These are phyloP conservation scores for Lumnitzera racemosa DNA, from an alignment of 345 rosid genomes.

Conservation along the genomic window DNA sequence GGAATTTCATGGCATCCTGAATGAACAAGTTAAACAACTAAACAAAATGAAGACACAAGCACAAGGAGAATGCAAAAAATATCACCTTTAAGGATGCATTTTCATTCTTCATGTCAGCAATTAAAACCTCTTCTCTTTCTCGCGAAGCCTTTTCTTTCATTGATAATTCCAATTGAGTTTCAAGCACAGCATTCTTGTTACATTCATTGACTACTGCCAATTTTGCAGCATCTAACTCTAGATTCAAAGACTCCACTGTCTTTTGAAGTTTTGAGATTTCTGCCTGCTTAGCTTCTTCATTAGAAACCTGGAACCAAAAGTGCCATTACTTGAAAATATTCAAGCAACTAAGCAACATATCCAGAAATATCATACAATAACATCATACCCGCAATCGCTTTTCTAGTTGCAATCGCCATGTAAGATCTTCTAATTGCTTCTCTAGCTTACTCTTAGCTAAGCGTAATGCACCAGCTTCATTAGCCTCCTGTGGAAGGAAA, in stretches of 20 bases:
- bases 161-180: conserved; percentile 69
- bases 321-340: not conserved
- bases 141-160: conserved; percentile 66
- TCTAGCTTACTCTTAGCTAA: conserved; percentile 92
- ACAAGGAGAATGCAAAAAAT: not conserved
- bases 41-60: not conserved
- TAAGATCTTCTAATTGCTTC: conserved; percentile 86
- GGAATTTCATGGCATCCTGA: not conserved
- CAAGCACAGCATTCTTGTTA: conserved; percentile 80
- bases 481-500: conserved; percentile 61
- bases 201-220: conserved; percentile 79
- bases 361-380: conserved; percentile 9
- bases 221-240: conserved; percentile 91
- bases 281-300: conserved; percentile 62
- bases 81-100: conserved; percentile 66
- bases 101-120: conserved; percentile 65
- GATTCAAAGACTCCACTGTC: conserved; percentile 61
- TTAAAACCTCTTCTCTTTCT: conserved; percentile 55
- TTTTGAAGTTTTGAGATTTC: conserved; percentile 77
- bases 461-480: conserved; percentile 91
- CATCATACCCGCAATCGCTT: conserved; percentile 74
- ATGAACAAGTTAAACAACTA: conserved; percentile 4
- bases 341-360: not conserved
- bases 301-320: conserved; percentile 54
- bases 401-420: conserved; percentile 87